Evolutionary conservation across 768 basidiomycete species (phyloP), one percentile per base, ranked within the genome.

Genomic region (Saitozyma sp.): DNA sequence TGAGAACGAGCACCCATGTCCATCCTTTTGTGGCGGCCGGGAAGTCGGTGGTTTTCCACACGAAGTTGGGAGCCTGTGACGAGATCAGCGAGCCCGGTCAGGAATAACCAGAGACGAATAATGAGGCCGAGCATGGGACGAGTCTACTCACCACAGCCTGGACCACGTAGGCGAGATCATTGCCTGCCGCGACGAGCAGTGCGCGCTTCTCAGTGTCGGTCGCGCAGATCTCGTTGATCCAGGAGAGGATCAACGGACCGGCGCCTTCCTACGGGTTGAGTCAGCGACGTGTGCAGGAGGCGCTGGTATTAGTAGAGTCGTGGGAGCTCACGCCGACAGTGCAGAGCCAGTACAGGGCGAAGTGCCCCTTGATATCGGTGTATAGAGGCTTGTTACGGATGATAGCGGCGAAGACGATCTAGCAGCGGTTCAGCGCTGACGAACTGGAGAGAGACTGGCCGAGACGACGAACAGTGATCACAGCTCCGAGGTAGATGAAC

Each of bases 21-120:
- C 56, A 67, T 1, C 74, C 74, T 55, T 71, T 75, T n/a, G 38
- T 48, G 17, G 74, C 74, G 13, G 50, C 55, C 2, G 74, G 74
- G 68, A 71, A 73, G 37, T 69, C 61, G 17, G 52, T 58, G 6
- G 70, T 71, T 49, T 72, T 74, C 75, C 75, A 76, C 7, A 70
- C 68, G 50, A 76, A 74, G 59, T 76, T 74, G 29, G 75, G 75
- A 9, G 67, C 68, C 66, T 68, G 42, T 2, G 14, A 40, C 37
- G 6, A 20, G 56, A 51, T 19, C 19, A 50, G 20, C 14, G 39
- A 8, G 20, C n/a, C n/a, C n/a, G n/a, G n/a, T n/a, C n/a, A n/a
- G n/a, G n/a, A n/a, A 58, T 16, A 39, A 16, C 19, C 45, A 20
- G n/a, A 53, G 40, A 46, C 29, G 39, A 13, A 3, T 11, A 39